phyloP scores from a whole-genome alignment of 164 flowering plant genomes.

The Brasenia schreberi region DNA sequence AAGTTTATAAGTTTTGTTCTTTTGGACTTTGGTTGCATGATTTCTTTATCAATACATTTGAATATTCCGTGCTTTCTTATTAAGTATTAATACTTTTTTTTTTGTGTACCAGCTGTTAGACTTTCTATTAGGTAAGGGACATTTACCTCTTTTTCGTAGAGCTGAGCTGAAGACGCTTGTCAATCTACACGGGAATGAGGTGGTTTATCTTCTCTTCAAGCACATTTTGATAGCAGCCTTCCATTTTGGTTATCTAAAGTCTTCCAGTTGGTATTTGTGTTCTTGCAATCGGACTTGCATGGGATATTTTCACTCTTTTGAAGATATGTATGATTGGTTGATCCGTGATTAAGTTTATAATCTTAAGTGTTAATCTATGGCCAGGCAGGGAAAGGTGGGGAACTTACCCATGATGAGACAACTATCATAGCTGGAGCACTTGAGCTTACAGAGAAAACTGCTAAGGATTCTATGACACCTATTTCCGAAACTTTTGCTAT shows the following conservation, averaged over 20 bases:
- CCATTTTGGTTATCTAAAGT: background rate
- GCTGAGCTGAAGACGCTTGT: slow-evolving; percentile 98
- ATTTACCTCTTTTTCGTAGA: slow-evolving; percentile 84
- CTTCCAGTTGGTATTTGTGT: background rate
- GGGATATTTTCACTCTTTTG: background rate
- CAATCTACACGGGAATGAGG: slow-evolving; percentile 91
- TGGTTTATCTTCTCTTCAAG: slow-evolving; percentile 3
- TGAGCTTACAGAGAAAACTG: slow-evolving; percentile 76
- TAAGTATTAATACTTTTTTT: slow-evolving; percentile 1
- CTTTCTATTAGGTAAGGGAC: slow-evolving; percentile 59
- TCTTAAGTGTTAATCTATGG: slow-evolving; percentile 1
- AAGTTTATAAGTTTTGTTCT: background rate
- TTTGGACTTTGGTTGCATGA: background rate
- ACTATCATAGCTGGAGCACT: slow-evolving; percentile 98
- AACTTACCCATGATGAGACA: slow-evolving; percentile 92
- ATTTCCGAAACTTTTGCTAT: slow-evolving; percentile 76
- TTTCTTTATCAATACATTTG: background rate
- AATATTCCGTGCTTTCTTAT: background rate
- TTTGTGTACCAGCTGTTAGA: slow-evolving; percentile 55
- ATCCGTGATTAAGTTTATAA: background rate
- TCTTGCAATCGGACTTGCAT: background rate
- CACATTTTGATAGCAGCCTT: background rate
- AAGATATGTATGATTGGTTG: background rate
- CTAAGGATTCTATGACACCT: slow-evolving; percentile 92
- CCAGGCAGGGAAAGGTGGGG: slow-evolving; percentile 99